These are phyloP conservation scores for Lactarius vividus DNA, from an alignment of 768 basidiomycete genomes.

Conservation along the genomic window DNA sequence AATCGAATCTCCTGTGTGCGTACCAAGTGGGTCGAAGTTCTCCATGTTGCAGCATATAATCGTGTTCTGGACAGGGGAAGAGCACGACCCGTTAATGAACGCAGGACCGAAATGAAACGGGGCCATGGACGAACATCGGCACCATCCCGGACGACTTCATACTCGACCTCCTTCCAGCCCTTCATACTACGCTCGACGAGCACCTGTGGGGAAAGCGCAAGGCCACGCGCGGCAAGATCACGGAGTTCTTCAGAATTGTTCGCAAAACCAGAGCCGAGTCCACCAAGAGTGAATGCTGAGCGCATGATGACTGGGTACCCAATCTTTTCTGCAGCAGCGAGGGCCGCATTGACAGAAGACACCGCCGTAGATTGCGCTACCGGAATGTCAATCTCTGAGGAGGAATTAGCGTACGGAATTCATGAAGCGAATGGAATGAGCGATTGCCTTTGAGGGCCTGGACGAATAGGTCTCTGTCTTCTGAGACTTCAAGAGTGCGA, in stretches of 20 bases:
- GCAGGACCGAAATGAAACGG: neutral
- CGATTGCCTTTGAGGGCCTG: constrained; percentile 91
- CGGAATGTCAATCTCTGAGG: constrained; percentile 46
- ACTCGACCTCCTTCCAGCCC: constrained; percentile 99
- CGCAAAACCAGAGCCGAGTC: constrained; percentile 97
- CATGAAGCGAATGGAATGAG: constrained; percentile 61
- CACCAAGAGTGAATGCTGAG: constrained; percentile 95
- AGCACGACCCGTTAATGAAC: constrained; percentile 1
- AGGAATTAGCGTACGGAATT: constrained; percentile 74
- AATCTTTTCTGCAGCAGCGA: constrained; percentile 85
- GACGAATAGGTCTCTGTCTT: constrained; percentile 67
- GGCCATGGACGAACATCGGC: constrained; percentile 71
- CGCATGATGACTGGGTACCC: constrained; percentile 98
- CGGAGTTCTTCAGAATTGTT: constrained; percentile 92
- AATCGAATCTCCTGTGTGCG: constrained; percentile 98
- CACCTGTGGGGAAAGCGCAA: constrained; percentile 91
- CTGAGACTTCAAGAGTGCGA: constrained; percentile 76
- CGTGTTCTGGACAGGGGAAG: constrained; percentile 64
- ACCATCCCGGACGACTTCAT: constrained; percentile 97
- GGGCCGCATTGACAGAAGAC: constrained; percentile 90
- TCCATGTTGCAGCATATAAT: constrained; percentile 99
- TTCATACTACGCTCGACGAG: constrained; percentile 98
- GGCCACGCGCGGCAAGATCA: constrained; percentile 87
- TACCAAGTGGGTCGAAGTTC: constrained; percentile 98
- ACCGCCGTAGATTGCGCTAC: constrained; percentile 83